Base-by-base conservation (phyloP, 225 moss, liverwort and hornwort species). In the Polytrichum formosum region DNA sequence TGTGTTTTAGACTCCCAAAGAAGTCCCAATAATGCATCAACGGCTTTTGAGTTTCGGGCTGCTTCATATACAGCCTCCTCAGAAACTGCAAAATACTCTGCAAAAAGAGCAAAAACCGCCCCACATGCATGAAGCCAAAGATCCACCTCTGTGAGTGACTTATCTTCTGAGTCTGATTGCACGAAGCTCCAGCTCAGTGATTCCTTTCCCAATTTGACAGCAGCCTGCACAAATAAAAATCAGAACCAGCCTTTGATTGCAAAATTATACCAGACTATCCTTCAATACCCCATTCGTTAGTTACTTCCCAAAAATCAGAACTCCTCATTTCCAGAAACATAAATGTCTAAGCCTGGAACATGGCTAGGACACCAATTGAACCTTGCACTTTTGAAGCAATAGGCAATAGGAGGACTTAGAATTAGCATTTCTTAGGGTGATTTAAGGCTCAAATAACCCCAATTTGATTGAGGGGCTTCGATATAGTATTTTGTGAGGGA, bases 51-150 rank as follows among this genome's bases (percentile, higher is more conserved):
- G 63, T 82, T 82, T 6, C 69, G 82, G 22, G 75, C 63, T n/a
- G 74, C 74, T 54, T 82, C 78, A 55, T 75, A 10, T 5, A 75
- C 67, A 21, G 75, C 78, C 63, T 82, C 78, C 64, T 82, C 82
- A 60, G 74, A 78, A 1, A 78, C 28, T 27, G 73, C 56, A 28
- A 78, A 69, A 75, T 71, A 82, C 68, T 78, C 82, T 21, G 74
- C 61, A 62, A 78, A 75, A 61, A 82, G 64, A 64, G 75, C 66
- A 66, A 82, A 82, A 56, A 82, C 59, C 61, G 67, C 77, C 26
- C 70, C 77, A 26, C 82, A 62, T 22, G 82, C 82, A 59, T 74
- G 72, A 64, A 65, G 74, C 82, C 82, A 78, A 8, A 78, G 31
- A 64, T 77, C 81, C 27, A 66, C 60, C 21, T 71, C 71, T 23